phyloP scores from a whole-genome alignment of 768 basidiomycete genomes.

The Neoboletus magnificus region DNA sequence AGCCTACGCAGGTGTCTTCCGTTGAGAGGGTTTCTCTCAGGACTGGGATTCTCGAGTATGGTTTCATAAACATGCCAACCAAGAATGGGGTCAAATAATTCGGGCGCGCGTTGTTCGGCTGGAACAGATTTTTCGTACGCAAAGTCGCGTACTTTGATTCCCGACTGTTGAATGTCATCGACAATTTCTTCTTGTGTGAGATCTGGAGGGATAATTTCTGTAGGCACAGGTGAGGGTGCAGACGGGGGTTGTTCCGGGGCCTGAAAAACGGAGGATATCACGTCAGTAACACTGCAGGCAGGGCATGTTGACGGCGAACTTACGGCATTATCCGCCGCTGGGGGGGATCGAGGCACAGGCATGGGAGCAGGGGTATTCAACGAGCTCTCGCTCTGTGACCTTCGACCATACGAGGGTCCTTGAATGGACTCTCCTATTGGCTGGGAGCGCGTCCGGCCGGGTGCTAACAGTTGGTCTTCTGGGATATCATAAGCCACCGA shows the following conservation, averaged over 20 bases:
- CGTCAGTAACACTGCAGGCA: conserved; percentile 3
- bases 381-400: conserved; percentile 26
- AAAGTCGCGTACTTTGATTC: conserved; percentile 34
- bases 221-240: conserved; percentile 32
- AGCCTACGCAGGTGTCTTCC: conserved; percentile 29
- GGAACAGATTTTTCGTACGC: conserved; percentile 21
- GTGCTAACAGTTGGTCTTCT: conserved; percentile 9
- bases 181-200: conserved; percentile 35
- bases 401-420: conserved; percentile 18
- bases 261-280: neutral
- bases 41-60: conserved; percentile 17
- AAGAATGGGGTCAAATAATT: conserved; percentile 32
- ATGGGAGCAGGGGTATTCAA: conserved; percentile 10
- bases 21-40: conserved; percentile 17
- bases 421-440: conserved; percentile 25
- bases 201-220: conserved; percentile 32
- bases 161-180: conserved; percentile 26
- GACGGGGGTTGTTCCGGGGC: conserved; percentile 13
- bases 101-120: conserved; percentile 16
- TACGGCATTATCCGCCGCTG: conserved; percentile 27
- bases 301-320: neutral
- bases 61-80: conserved; percentile 32
- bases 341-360: conserved; percentile 6
- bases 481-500: conserved; percentile 6
- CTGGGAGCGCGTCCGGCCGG: conserved; percentile 20